phyloP scores from a whole-genome alignment of 495 filamentous ascomycete species.

The Annulohypoxylon nitens region DNA sequence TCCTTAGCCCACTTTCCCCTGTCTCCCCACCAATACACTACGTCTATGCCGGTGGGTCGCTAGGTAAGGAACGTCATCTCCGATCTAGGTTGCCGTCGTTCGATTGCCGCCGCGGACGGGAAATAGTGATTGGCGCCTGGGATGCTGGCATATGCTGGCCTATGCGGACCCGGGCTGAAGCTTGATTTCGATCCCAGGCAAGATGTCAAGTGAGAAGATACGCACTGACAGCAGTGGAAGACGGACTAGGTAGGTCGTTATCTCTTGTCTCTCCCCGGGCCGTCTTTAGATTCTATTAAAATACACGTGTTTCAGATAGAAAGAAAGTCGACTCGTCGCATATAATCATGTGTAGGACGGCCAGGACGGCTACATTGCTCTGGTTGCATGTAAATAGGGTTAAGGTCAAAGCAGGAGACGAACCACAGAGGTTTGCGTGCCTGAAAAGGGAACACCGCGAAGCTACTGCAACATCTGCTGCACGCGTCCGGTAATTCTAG shows the following conservation, averaged over 20 bases:
- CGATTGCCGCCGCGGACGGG: slow-evolving; percentile 39
- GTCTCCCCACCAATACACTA: slow-evolving; percentile 12
- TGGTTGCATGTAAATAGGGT: slow-evolving; percentile 7
- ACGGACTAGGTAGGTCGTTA: slow-evolving; percentile 37
- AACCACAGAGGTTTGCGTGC: slow-evolving; percentile 1
- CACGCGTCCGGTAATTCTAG: slow-evolving; percentile 13
- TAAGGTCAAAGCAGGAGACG: slow-evolving; percentile 1
- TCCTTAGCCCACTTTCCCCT: background rate
- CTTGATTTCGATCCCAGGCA: slow-evolving; percentile 37
- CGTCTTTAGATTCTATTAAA: slow-evolving; percentile 4
- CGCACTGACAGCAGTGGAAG: slow-evolving; percentile 19
- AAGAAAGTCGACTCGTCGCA: background rate
- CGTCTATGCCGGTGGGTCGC: slow-evolving; percentile 1
- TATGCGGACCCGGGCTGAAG: slow-evolving; percentile 21
- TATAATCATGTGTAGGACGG: background rate
- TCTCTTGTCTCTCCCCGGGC: slow-evolving; percentile 23
- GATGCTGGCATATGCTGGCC: slow-evolving; percentile 7
- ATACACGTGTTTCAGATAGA: background rate
- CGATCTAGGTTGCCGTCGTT: slow-evolving; percentile 42
- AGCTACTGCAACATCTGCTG: slow-evolving; percentile 23
- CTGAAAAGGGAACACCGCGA: slow-evolving; percentile 4
- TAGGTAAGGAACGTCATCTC: slow-evolving; percentile 44
- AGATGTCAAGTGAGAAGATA: slow-evolving; percentile 27
- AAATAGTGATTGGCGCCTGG: slow-evolving; percentile 41
- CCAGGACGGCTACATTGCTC: background rate